Evolutionary conservation across 108 stramenopile genomes (phyloP).

Genomic region (Fragilaria crotonensis): DNA sequence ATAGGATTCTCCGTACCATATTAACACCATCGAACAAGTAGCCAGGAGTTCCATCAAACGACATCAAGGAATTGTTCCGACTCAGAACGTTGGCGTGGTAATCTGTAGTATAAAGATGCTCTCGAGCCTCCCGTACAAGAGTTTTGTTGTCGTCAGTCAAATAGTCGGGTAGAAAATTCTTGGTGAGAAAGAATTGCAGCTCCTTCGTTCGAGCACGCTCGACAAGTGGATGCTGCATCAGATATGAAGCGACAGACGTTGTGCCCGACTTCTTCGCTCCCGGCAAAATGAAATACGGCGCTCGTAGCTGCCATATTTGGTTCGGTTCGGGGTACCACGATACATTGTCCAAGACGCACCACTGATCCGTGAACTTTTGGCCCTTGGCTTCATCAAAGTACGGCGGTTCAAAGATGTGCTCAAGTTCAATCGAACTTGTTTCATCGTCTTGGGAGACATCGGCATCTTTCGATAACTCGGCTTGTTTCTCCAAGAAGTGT

Average conservation of each 20-base stretch:
- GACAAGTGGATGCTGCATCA: slow-evolving; percentile 1
- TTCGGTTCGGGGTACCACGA: slow-evolving; percentile 3
- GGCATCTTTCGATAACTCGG: too few relatives aligned
- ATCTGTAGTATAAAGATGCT: background rate
- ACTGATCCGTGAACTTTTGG: background rate
- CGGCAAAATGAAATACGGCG: slow-evolving; percentile 1
- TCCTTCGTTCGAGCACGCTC: background rate
- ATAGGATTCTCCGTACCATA: background rate
- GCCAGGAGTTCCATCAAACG: background rate
- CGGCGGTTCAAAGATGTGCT: background rate
- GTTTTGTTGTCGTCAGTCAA: background rate
- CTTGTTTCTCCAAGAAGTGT: too few relatives aligned
- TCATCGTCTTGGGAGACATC: too few relatives aligned
- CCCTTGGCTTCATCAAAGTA: background rate
- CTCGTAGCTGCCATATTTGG: background rate
- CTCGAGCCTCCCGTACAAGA: background rate
- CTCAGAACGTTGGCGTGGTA: background rate
- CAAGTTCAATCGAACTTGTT: background rate
- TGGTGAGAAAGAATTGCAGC: background rate
- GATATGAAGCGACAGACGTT: background rate
- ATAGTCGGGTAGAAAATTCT: background rate
- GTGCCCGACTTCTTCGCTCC: slow-evolving; percentile 3
- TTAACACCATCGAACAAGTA: background rate
- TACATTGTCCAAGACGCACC: slow-evolving; percentile 12
- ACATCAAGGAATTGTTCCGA: background rate